A percentile compares a stretch with the other conserved stretches of the same genome.
These are phyloP conservation scores for Fraxinus ornus DNA, from an alignment of 305 asterid genomes.

Conservation along the genomic window DNA sequence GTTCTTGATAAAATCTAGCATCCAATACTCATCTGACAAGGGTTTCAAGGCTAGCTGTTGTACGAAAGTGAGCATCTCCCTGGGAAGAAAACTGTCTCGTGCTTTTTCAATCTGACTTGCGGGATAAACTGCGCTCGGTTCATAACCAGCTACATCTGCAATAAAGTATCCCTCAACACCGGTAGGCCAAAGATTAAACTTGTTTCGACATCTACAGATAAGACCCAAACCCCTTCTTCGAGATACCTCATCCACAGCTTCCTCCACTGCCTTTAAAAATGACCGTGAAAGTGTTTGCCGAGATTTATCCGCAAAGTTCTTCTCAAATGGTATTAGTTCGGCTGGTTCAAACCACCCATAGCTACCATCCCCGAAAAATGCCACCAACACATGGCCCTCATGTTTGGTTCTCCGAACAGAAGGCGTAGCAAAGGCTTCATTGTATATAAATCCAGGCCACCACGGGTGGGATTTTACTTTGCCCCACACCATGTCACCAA, in stretches of 20 bases:
- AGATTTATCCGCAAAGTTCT: conserved; percentile 70
- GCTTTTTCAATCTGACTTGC: conserved; percentile 65
- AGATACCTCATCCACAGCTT: conserved; percentile 79
- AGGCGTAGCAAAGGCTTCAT: conserved; percentile 64
- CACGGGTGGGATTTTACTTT: conserved; percentile 96
- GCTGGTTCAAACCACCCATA: conserved; percentile 91
- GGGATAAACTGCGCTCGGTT: conserved; percentile 52
- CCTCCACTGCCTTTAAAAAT: conserved; percentile 71
- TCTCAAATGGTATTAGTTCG: conserved; percentile 75
- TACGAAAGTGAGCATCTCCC: conserved; percentile 53
- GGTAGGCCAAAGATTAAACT: conserved; percentile 56
- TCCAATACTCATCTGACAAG: conserved; percentile 30
- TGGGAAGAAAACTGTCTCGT: conserved; percentile 57
- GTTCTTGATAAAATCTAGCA: conserved; percentile 54
- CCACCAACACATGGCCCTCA: conserved; percentile 80
- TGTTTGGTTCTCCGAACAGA: conserved; percentile 73
- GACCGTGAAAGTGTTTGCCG: conserved; percentile 51
- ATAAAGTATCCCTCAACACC: conserved; percentile 53
- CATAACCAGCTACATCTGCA: conserved; percentile 66
- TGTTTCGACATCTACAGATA: conserved; percentile 71
- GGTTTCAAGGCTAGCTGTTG: conserved; percentile 62
- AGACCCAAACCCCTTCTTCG: conserved; percentile 69
- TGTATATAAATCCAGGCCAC: conserved; percentile 93
- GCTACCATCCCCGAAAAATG: conserved; percentile 86
- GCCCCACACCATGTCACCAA: conserved; percentile 99